Evolutionary conservation across 305 asterid genomes (phyloP).

Genomic region (Monarda citriodora): DNA sequence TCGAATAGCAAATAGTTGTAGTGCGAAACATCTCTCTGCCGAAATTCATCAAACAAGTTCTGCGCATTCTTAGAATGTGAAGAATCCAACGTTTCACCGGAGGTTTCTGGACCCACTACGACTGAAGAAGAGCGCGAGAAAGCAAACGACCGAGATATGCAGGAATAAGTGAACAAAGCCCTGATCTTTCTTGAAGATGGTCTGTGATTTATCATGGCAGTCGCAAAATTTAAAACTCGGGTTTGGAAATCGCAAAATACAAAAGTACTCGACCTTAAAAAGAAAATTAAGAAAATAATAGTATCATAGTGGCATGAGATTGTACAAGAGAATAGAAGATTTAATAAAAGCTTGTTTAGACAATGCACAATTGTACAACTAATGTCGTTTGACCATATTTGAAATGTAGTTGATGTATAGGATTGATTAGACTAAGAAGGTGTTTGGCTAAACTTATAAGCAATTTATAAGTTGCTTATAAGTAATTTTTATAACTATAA

Average conservation of each 20-base stretch:
- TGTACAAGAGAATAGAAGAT: too few species aligned
- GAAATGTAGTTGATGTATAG: too few species aligned
- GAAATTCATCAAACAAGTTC: conserved; percentile 55
- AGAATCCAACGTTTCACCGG: not conserved
- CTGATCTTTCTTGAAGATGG: conserved; percentile 27
- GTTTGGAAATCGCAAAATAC: not conserved
- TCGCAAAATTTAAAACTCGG: not conserved
- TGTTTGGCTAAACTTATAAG: too few species aligned
- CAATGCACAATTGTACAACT: too few species aligned
- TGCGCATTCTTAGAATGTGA: conserved; percentile 27
- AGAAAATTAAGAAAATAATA: too few species aligned
- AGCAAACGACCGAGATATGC: conserved; percentile 25
- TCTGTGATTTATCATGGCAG: conserved; percentile 39
- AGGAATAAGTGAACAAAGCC: conserved; percentile 19
- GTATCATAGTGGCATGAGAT: too few species aligned
- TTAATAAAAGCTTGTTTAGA: too few species aligned
- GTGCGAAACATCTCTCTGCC: conserved; percentile 44
- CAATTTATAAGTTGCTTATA: too few species aligned
- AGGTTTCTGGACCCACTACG: conserved; percentile 23
- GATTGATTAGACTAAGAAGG: too few species aligned
- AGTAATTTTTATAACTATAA: too few species aligned
- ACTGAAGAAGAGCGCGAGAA: conserved; percentile 23
- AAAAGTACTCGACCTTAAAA: not conserved
- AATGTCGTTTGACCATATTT: too few species aligned
- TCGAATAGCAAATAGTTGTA: conserved; percentile 68